Evolutionary conservation across 2,329 filamentous ascomycete genomes (phyloP).

Genomic region (Raffaelea arxii): DNA sequence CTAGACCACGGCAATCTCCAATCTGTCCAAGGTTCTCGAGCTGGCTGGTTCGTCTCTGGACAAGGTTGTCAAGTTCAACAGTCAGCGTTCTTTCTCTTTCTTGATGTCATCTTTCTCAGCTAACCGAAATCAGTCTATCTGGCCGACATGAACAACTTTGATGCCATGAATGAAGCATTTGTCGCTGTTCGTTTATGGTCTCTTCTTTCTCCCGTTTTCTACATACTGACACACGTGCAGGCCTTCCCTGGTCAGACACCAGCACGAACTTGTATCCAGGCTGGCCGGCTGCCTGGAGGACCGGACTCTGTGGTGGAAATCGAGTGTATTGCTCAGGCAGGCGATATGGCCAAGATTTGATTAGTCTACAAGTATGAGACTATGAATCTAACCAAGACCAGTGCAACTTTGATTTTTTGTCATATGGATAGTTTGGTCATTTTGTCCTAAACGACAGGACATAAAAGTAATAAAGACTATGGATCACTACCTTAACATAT

Average conservation of each 20-base stretch:
- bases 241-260: not conserved
- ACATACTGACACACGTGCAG: no score
- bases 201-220: no score
- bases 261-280: not conserved
- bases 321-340: not conserved
- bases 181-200: not conserved
- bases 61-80: constrained; percentile 1
- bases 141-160: not conserved
- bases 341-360: not conserved
- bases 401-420: not conserved
- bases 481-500: not conserved
- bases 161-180: not conserved
- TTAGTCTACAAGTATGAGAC: not conserved
- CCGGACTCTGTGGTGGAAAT: not conserved
- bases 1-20: not conserved
- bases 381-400: not conserved
- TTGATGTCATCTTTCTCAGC: not conserved
- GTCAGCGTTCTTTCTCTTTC: not conserved
- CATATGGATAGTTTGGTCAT: not conserved
- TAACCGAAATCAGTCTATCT: not conserved
- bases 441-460: not conserved
- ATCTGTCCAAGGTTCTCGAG: not conserved
- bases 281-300: not conserved
- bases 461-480: not conserved
- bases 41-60: not conserved